These are phyloP conservation scores for Moniliella sp. DNA, from an alignment of 1,284 basidiomycete genomes.

Conservation along the genomic window DNA sequence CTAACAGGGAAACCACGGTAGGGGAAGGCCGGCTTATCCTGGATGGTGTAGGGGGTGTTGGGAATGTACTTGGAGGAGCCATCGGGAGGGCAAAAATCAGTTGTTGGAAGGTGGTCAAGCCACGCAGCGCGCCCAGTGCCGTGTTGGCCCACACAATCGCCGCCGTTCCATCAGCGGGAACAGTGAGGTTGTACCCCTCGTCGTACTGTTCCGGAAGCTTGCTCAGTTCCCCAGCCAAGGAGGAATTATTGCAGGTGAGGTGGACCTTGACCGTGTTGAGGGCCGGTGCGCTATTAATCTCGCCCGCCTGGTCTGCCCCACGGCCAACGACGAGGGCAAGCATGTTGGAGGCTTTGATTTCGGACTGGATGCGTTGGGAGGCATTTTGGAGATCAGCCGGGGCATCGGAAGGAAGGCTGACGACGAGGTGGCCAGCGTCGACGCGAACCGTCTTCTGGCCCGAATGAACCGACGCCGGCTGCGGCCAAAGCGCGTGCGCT, in stretches of 20 bases:
- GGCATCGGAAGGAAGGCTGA: slow-evolving; percentile 35
- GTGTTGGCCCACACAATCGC: slow-evolving; percentile 50
- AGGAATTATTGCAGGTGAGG: slow-evolving; percentile 7
- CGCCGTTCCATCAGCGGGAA: slow-evolving; percentile 44
- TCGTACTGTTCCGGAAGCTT: slow-evolving; percentile 36
- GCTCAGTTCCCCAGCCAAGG: slow-evolving; percentile 3
- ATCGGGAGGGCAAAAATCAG: slow-evolving; percentile 39
- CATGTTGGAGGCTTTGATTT: slow-evolving; percentile 38
- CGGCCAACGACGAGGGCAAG: slow-evolving; percentile 41
- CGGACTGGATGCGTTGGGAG: slow-evolving; percentile 35
- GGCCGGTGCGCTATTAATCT: slow-evolving; percentile 26
- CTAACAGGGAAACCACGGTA: slow-evolving; percentile 54
- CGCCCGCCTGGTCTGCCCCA: slow-evolving; percentile 36
- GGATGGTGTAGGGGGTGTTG: slow-evolving; percentile 35
- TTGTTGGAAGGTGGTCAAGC: slow-evolving; percentile 60
- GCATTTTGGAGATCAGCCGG: slow-evolving; percentile 39
- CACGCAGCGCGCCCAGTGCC: slow-evolving; percentile 55
- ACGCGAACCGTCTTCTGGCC: slow-evolving; percentile 39
- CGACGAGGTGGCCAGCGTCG: slow-evolving; percentile 39
- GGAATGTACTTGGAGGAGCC: slow-evolving; percentile 36
- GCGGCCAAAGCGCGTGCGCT: slow-evolving; percentile 9
- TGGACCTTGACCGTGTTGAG: slow-evolving; percentile 6
- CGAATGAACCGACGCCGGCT: slow-evolving; percentile 39
- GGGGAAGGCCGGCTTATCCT: slow-evolving; percentile 36
- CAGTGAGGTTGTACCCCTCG: slow-evolving; percentile 47